Evolutionary conservation across 176 grass and related monocot genomes (phyloP).

Genomic region (Chrysopogon serrulatus): DNA sequence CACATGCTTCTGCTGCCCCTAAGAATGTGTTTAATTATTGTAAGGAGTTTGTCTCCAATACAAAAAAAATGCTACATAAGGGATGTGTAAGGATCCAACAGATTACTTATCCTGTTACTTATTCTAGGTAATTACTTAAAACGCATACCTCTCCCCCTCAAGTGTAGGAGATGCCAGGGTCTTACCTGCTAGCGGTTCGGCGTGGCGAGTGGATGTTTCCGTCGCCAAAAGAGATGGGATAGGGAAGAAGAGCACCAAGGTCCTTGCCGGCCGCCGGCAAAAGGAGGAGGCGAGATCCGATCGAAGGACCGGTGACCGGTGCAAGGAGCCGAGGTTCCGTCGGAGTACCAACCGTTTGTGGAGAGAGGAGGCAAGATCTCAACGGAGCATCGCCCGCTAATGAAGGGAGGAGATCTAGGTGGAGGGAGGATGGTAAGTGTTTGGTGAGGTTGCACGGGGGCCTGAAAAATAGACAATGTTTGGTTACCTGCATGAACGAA

Average conservation of each 20-base stretch:
- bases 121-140: too few species aligned
- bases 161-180: neutral
- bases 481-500: too few species aligned
- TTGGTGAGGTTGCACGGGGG: too few species aligned
- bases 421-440: too few species aligned
- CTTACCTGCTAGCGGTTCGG: too few species aligned
- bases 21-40: too few species aligned
- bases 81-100: neutral
- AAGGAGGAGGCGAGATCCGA: neutral
- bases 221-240: neutral
- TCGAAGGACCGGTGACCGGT: too few species aligned
- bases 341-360: rapidly evolving
- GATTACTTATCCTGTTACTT: neutral
- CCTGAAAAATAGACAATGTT: too few species aligned
- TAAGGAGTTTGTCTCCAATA: too few species aligned
- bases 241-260: neutral
- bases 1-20: neutral
- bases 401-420: too few species aligned
- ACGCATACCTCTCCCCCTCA: too few species aligned
- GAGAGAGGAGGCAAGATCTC: neutral
- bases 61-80: too few species aligned
- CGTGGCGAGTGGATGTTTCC: neutral
- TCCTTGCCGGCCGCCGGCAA: rapidly evolving
- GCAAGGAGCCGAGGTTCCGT: neutral
- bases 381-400: rapidly evolving